Evolutionary conservation across 306 rosid species (phyloP), one percentile per base, ranked within the genome.

Genomic region (Bauhinia variegata): DNA sequence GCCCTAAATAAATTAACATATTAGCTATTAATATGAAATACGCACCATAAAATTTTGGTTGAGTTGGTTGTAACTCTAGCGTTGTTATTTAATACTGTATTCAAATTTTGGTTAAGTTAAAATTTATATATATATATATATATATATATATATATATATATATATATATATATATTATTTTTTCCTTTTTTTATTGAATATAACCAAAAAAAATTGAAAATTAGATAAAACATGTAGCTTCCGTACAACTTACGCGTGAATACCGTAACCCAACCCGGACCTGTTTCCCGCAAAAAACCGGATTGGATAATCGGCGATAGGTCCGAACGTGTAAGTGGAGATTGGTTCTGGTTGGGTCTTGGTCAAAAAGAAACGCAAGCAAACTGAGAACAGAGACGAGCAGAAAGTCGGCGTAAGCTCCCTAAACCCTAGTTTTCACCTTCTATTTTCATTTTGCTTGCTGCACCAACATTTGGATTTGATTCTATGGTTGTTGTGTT

Each of bases 191-290:
- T n/a, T n/a, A n/a, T n/a, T n/a, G n/a, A n/a, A n/a, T n/a, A n/a
- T n/a, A n/a, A n/a, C n/a, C n/a, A n/a, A 1, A 13, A 1, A 16
- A 50, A 50, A 53, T 36, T 1, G 10, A 5, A 2, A 3, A 10
- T 28, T 1, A 18, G 37, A 31, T 38, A 30, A 31, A 23, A 8
- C 46, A 14, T 8, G 19, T 34, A 23, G 7, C 9, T 14, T 67
- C 63, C 72, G 30, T 41, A 58, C 41, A 53, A 10, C 38, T n/a
- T 80, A 31, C 78, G 74, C 79, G 65, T 53, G 77, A 82, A 75
- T 70, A 84, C 75, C 55, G 78, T 63, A 91, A 58, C 80, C 7
- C 36, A 84, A 67, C 88, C 91, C 97, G 97, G 97, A 91, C 89
- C 31, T 80, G 74, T 82, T 73, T 58, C 77, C 75, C 77, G 79